Evolutionary conservation across 768 basidiomycete species (phyloP), one percentile per base, ranked within the genome.

Genomic region (Lentinula lateritia): DNA sequence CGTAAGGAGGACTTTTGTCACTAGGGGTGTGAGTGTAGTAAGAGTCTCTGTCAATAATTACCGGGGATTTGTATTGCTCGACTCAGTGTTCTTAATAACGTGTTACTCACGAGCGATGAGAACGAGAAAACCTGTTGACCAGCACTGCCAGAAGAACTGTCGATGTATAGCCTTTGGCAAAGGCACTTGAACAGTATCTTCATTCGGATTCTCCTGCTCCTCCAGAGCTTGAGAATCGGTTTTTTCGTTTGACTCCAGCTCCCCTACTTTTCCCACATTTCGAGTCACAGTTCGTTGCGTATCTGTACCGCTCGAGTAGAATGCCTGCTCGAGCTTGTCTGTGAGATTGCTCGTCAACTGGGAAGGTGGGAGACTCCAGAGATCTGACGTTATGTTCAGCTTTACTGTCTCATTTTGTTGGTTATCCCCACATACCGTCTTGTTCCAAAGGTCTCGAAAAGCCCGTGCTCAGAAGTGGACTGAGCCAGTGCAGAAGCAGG

Each of bases 1-100:
- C 1, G 71, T 72, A 13, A 84, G 70, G 2, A 84, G 66, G 6
- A 78, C 71, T 67, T 82, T 81, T 59, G 73, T 81, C 16, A 83
- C 68, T 1, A 84, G 73, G 0, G 82, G 79, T 4, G 81, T 73
- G 5, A 76, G 76, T 6, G 79, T 80, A 61, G 74, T 75, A 13
- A 83, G 70, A 1, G 77, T 78, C 54, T 80, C 81, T 80, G 58
- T 41, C 23, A 43, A 32, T 35, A 45, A 36, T 35, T 32, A 32
- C 13, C 34, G 20, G 34, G 18, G 18, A 13, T 20, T 20, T 12
- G 42, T 16, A 52, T 23, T 13, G 20, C 28, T 28, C 28, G 28
- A 28, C 3, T 28, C 28, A 28, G 28, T 28, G 28, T 28, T 28
- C 28, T 28, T 28, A 28, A 28, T 28, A 52, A 54, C 16, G 41